These are phyloP conservation scores for Irpex rosettiformis DNA, from an alignment of 1,284 basidiomycete genomes.

Conservation along the genomic window DNA sequence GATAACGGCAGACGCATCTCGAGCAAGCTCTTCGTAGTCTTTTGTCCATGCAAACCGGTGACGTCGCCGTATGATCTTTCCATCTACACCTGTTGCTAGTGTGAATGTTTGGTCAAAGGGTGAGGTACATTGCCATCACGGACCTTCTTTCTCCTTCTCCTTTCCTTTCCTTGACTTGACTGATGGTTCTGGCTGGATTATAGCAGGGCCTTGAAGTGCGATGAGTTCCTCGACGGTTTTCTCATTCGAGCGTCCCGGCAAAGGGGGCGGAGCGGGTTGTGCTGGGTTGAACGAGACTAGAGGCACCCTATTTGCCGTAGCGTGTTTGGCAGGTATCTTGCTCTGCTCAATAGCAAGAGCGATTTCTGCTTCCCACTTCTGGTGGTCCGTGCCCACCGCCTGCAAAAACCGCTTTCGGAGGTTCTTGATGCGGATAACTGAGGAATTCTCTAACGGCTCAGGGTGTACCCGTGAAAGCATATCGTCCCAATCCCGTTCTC, in stretches of 20 bases:
- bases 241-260: constrained; percentile 43
- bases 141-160: constrained; percentile 14
- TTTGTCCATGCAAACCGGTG: constrained; percentile 79
- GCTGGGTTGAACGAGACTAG: constrained; percentile 24
- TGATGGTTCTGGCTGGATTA: constrained; percentile 19
- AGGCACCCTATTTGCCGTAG: constrained; percentile 26
- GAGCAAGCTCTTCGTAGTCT: constrained; percentile 83
- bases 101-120: neutral
- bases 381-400: constrained; percentile 40
- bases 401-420: constrained; percentile 55
- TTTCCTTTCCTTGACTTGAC: constrained; percentile 29
- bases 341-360: constrained; percentile 52
- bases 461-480: constrained; percentile 54
- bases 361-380: constrained; percentile 64
- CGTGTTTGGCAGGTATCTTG: constrained; percentile 42
- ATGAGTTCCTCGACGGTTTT: constrained; percentile 55
- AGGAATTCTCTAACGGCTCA: constrained; percentile 42
- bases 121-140: neutral
- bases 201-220: constrained; percentile 50
- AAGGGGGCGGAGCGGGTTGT: constrained; percentile 28
- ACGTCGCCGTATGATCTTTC: constrained; percentile 37
- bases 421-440: constrained; percentile 47
- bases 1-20: constrained; percentile 82
- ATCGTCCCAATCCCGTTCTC: constrained; percentile 62
- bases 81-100: neutral